phyloP scores from a whole-genome alignment of 1,284 basidiomycete species.

The Fomitopsis palustris region DNA sequence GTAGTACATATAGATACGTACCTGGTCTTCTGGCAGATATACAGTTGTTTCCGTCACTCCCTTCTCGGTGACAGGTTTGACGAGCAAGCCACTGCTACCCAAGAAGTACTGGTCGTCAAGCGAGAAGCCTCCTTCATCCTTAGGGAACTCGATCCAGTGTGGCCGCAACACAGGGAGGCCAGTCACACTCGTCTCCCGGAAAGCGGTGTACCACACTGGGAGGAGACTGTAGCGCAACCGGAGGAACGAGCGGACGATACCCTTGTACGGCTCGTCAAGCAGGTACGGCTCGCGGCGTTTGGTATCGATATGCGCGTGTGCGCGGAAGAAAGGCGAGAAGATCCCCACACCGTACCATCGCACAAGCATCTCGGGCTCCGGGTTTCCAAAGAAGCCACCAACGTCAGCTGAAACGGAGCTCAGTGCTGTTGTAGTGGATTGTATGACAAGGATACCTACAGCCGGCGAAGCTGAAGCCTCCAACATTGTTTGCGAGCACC shows the following conservation, averaged over 20 bases:
- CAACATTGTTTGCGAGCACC: conserved; percentile 87
- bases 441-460: conserved; percentile 46
- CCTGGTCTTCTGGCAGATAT: conserved; percentile 89
- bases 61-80: conserved; percentile 86
- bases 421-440: neutral
- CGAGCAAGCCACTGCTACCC: conserved; percentile 84
- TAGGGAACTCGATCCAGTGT: conserved; percentile 91
- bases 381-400: conserved; percentile 98
- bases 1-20: conserved; percentile 24
- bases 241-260: conserved; percentile 77
- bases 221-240: conserved; percentile 86
- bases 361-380: conserved; percentile 89
- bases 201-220: conserved; percentile 96
- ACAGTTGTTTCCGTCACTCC: conserved; percentile 71
- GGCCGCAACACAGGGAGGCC: conserved; percentile 87
- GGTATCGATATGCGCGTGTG: conserved; percentile 97
- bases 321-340: conserved; percentile 97
- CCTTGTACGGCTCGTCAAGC: conserved; percentile 84
- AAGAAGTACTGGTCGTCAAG: conserved; percentile 96
- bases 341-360: conserved; percentile 97
- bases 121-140: conserved; percentile 80
- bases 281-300: conserved; percentile 97
- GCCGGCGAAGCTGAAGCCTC: conserved; percentile 93
- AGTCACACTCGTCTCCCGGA: conserved; percentile 79
- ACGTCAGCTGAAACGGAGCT: conserved; percentile 71